Evolutionary conservation across 2,329 filamentous ascomycete species (phyloP).

Genomic region (Sporothrix globosa): DNA sequence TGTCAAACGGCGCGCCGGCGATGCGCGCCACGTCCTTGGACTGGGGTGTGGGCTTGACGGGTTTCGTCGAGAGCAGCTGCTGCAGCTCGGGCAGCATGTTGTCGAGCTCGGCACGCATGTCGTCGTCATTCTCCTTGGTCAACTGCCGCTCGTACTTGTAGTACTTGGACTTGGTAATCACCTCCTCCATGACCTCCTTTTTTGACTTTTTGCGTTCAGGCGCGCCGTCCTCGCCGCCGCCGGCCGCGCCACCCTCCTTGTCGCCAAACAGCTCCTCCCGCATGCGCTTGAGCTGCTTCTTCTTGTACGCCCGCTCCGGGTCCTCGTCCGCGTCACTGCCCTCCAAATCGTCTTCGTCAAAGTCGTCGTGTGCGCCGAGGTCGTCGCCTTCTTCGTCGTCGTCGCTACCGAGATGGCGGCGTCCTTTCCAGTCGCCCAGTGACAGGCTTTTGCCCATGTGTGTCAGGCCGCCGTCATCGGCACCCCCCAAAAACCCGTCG

Average conservation of each 20-base stretch:
- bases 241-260: conserved; percentile 43
- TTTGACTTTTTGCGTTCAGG: conserved; percentile 92
- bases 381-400: neutral
- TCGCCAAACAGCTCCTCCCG: conserved; percentile 51
- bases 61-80: conserved; percentile 62
- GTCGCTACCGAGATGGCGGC: conserved; percentile 31
- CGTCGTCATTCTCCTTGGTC: conserved; percentile 89
- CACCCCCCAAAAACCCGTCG: conserved; percentile 42
- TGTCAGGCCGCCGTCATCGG: conserved; percentile 44
- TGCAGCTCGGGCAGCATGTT: conserved; percentile 79
- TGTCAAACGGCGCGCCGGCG: conserved; percentile 53
- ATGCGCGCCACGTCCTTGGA: conserved; percentile 36
- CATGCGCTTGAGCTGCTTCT: conserved; percentile 60
- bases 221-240: conserved; percentile 54
- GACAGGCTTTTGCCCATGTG: conserved; percentile 51
- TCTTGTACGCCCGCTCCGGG: conserved; percentile 62
- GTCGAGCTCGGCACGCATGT: conserved; percentile 80
- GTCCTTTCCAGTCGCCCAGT: conserved; percentile 35
- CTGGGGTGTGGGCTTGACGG: conserved; percentile 29
- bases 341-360: conserved; percentile 74
- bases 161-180: conserved; percentile 95
- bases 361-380: conserved; percentile 63
- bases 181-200: conserved; percentile 95
- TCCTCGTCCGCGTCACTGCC: conserved; percentile 61
- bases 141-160: conserved; percentile 94